Evolutionary conservation across 2,329 filamentous ascomycete genomes (phyloP), one percentile per base, ranked within the genome.

Genomic region (Boeremia exigua): DNA sequence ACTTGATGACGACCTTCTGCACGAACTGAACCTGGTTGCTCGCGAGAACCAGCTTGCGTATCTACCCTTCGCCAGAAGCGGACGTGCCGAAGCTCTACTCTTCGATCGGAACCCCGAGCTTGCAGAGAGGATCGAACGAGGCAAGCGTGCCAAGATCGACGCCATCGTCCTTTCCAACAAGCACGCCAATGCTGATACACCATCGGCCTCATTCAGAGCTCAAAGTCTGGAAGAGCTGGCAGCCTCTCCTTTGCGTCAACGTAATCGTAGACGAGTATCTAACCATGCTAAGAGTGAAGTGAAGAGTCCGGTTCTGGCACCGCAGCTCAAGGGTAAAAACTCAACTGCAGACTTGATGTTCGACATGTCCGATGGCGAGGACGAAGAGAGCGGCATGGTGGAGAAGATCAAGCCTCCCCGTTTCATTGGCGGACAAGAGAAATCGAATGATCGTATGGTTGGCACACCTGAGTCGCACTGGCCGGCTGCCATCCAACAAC

Each of bases 301-400:
- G 1, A 84, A 80, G 52, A 87, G 86, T 59, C 85, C 86, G 57
- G 80, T 82, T 0, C 81, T 84, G 47, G 91, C 86, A 52, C 91
- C 92, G 1, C 81, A 78, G 15, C 79, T 95, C 39, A 87, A 85
- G 50, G 82, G 88, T 1, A 92, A 86, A 66, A 82, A 82, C 17
- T 93, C 89, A 0, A 79, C 83, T 1, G 82, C 82, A 33, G 93
- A 97, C 64, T 82, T 97, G 50, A 96, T 96, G 74, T 97, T 97
- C 70, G 87, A 91, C 62, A 97, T 97, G 92, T 94, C 96, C 55
- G 92, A 96, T 33, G 91, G 92, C 38, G 82, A 82, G 53, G 60
- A 74, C 14, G 68, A 68, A 6, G 55, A 61, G 3, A 45, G 52
- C 6, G 56, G 48, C 10, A 8, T 37, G 6, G 10, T 43, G 1